These are phyloP conservation scores for Hansenula anomala DNA, from an alignment of 1,139 yeast species.

Conservation along the genomic window DNA sequence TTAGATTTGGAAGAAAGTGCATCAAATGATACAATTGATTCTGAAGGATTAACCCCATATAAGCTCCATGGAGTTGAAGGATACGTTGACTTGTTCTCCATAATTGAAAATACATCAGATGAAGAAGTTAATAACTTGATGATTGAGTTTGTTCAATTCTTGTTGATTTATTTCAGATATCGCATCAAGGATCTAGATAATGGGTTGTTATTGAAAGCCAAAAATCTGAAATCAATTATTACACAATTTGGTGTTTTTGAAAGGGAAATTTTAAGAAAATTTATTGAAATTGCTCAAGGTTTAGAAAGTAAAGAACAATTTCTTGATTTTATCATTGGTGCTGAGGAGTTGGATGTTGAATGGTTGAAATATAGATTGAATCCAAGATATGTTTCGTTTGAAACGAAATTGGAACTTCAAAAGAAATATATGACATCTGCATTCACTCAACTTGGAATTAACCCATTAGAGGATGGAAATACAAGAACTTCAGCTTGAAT, in stretches of 20 bases:
- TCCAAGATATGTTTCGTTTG: conserved; percentile 13
- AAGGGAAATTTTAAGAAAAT: conserved; percentile 8
- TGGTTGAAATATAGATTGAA: conserved; percentile 23
- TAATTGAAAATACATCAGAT: conserved; percentile 16
- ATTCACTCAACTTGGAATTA: neutral
- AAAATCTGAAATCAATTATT: conserved; percentile 9
- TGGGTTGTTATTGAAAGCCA: conserved; percentile 4
- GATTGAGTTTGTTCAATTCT: conserved; percentile 17
- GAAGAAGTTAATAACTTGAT: conserved; percentile 15
- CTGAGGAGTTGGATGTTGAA: conserved; percentile 22
- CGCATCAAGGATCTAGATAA: conserved; percentile 11
- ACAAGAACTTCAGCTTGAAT: no score
- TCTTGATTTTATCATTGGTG: conserved; percentile 19
- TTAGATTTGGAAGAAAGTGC: conserved; percentile 14
- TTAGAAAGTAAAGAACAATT: conserved; percentile 11
- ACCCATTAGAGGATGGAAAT: no score
- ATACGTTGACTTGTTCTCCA: conserved; percentile 4
- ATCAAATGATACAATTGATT: conserved; percentile 16
- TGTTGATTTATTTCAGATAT: conserved; percentile 15
- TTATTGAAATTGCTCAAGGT: conserved; percentile 3
- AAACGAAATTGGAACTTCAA: neutral
- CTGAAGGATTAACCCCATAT: conserved; percentile 15
- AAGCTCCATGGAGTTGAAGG: conserved; percentile 11
- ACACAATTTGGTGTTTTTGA: conserved; percentile 16
- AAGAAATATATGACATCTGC: neutral